Evolutionary conservation across 2,329 filamentous ascomycete species (phyloP).

Genomic region (Rutstroemia sydowiana): DNA sequence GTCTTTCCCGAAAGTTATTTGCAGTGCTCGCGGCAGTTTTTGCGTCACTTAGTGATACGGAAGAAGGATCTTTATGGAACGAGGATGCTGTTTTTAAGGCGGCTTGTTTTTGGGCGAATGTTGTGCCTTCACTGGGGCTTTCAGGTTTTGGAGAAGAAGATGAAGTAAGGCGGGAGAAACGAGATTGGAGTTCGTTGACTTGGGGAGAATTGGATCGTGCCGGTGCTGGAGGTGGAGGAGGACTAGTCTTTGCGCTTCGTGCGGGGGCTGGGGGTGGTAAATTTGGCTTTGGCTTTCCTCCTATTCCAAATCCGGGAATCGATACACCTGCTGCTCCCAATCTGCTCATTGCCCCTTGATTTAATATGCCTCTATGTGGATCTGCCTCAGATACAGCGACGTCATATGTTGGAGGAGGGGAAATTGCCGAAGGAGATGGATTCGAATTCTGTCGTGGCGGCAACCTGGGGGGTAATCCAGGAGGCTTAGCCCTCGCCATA

Average conservation of each 20-base stretch:
- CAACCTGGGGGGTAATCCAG: conserved; percentile 50
- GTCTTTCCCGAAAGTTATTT: conserved; percentile 51
- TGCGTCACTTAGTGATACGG: conserved; percentile 43
- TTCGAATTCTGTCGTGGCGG: conserved; percentile 39
- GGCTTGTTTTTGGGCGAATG: conserved; percentile 47
- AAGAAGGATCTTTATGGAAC: conserved; percentile 43
- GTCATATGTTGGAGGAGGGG: conserved; percentile 34
- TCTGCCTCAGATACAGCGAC: conserved; percentile 20
- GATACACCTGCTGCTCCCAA: conserved; percentile 56
- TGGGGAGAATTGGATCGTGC: conserved; percentile 16
- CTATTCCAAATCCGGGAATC: conserved; percentile 59
- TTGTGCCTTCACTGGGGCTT: conserved; percentile 36
- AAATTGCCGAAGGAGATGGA: conserved; percentile 31
- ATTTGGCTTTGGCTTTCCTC: conserved; percentile 32
- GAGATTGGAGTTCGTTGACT: conserved; percentile 31
- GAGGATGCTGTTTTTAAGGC: conserved; percentile 44
- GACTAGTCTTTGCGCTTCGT: conserved; percentile 7
- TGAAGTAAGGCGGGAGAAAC: conserved; percentile 24
- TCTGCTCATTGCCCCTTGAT: conserved; percentile 43
- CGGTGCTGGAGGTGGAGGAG: conserved; percentile 13
- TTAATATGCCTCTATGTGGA: conserved; percentile 28
- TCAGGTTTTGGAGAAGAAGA: conserved; percentile 26
- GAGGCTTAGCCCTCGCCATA: conserved; percentile 25
- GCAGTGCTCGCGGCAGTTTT: conserved; percentile 43
- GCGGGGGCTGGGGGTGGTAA: conserved; percentile 21